Percentiles rank a stretch among this genome's conserved stretches.
These are phyloP conservation scores for Termitomyces titanicus DNA, from an alignment of 768 basidiomycete genomes.

Conservation along the genomic window DNA sequence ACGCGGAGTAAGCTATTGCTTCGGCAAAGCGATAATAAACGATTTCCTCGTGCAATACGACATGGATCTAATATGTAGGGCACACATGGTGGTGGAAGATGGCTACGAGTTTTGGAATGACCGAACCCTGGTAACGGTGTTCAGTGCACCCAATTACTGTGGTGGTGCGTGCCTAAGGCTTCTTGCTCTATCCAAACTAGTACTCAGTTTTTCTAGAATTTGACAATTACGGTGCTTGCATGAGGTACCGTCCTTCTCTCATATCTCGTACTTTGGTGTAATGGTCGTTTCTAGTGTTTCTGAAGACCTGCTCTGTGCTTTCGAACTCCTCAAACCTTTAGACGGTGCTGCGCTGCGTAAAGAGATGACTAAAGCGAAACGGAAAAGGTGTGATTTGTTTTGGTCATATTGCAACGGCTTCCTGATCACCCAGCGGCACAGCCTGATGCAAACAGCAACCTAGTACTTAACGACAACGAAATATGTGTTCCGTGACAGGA, in stretches of 20 bases:
- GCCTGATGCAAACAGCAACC: conserved; percentile 19
- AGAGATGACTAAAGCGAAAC: conserved; percentile 98
- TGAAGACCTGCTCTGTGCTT: conserved; percentile 95
- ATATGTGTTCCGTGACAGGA: background rate
- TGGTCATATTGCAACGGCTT: background rate
- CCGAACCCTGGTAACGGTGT: conserved; percentile 95
- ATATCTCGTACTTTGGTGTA: conserved; percentile 5
- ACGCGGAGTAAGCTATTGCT: conserved; percentile 97
- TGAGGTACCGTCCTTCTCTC: conserved; percentile 56
- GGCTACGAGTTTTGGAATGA: conserved; percentile 99
- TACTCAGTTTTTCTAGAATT: conserved; percentile 55
- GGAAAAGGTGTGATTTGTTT: conserved; percentile 65
- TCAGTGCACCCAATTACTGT: conserved; percentile 96
- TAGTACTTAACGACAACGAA: background rate
- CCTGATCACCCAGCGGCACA: background rate
- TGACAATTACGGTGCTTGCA: conserved; percentile 93
- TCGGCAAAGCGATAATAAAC: conserved; percentile 96
- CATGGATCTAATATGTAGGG: conserved; percentile 99
- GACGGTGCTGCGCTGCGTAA: conserved; percentile 93
- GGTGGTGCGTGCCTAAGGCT: conserved; percentile 73
- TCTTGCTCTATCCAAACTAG: conserved; percentile 8
- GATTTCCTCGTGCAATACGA: conserved; percentile 93
- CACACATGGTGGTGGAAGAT: conserved; percentile 99
- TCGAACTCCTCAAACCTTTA: conserved; percentile 94
- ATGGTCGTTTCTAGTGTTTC: conserved; percentile 61